Evolutionary conservation across 2,329 filamentous ascomycete genomes (phyloP), one percentile per base, ranked within the genome.

Genomic region (Tympanopsis confertula): DNA sequence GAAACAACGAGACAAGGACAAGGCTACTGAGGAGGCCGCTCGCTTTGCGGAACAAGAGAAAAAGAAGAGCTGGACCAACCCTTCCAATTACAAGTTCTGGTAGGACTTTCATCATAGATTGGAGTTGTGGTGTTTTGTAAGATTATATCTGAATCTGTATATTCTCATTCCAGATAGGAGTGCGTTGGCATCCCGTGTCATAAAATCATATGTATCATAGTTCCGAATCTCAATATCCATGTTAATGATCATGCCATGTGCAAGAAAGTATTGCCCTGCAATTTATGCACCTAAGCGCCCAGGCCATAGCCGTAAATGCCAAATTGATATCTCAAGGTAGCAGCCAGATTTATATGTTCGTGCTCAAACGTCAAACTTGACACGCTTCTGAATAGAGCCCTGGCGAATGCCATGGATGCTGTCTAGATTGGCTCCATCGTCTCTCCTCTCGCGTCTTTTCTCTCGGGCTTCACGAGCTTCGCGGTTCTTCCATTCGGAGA

Each of bases 391-490:
- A 30, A 55, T 52, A 15, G 50, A 46, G 14, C 47, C 47, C 14
- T 45, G 39, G 7, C 48, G 44, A 30, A 45, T 41, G 5, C 51
- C 56, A 37, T 22, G 13, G 17, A 22, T 3, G 30, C 36, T 14
- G 24, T 28, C 18, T 14, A 32, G 14, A n/a, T n/a, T n/a, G n/a
- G n/a, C n/a, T n/a, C n/a, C n/a, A n/a, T n/a, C n/a, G 10, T 58
- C 48, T 29, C 73, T 61, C 46, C 66, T 59, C 46, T 76, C 69
- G 43, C 64, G 65, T 45, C 75, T 60, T 48, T 61, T 66, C 43
- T 73, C 67, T 44, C 75, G 60, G 20, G 71, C 74, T 49, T 79
- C 75, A 39, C 62, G 58, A 17, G 70, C 68, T 50, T 79, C 74
- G 28, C 75, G 59, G 29, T 58, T 63, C 47, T 67, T 71, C 71